Percentiles rank a stretch among this genome's conserved stretches.
These are phyloP conservation scores for Nicotiana rustica DNA, from an alignment of 305 asterid genomes.

Conservation along the genomic window DNA sequence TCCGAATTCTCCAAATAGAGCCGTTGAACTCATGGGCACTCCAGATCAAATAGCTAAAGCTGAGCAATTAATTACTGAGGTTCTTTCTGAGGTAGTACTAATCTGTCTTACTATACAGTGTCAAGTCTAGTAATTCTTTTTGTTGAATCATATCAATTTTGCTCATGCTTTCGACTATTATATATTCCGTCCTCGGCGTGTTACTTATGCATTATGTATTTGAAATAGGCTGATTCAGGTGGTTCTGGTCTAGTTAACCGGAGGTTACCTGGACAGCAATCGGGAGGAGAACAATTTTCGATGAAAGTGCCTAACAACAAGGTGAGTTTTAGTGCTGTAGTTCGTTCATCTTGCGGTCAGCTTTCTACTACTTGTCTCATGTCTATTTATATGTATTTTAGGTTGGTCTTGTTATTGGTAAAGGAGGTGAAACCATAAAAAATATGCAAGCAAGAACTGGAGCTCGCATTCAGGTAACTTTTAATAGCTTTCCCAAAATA, in stretches of 20 bases:
- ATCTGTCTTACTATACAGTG: background rate
- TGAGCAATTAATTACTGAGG: slow-evolving; percentile 63
- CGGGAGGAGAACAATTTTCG: slow-evolving; percentile 77
- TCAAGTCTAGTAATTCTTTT: background rate
- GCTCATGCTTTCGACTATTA: background rate
- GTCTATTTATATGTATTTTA: slow-evolving; percentile 37
- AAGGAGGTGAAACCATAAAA: slow-evolving; percentile 98
- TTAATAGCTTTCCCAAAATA: background rate
- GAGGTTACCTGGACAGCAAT: slow-evolving; percentile 66
- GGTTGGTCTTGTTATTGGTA: slow-evolving; percentile 99
- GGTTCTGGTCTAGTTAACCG: slow-evolving; percentile 80
- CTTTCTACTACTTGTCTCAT: slow-evolving; percentile 11
- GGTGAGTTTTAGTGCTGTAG: slow-evolving; percentile 34
- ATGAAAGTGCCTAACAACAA: slow-evolving; percentile 68
- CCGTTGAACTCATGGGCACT: slow-evolving; percentile 80
- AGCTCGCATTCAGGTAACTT: slow-evolving; percentile 89
- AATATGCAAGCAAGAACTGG: slow-evolving; percentile 91
- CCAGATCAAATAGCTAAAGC: slow-evolving; percentile 77
- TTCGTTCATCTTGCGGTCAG: background rate
- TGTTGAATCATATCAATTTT: background rate
- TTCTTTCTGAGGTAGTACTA: slow-evolving; percentile 78
- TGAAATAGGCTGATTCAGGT: slow-evolving; percentile 60
- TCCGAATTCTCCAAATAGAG: slow-evolving; percentile 69
- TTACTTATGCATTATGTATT: background rate
- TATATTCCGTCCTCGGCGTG: background rate